Conservation (phyloP, 192 early-diverging fungal genomes). For the Backusella circina region DNA sequence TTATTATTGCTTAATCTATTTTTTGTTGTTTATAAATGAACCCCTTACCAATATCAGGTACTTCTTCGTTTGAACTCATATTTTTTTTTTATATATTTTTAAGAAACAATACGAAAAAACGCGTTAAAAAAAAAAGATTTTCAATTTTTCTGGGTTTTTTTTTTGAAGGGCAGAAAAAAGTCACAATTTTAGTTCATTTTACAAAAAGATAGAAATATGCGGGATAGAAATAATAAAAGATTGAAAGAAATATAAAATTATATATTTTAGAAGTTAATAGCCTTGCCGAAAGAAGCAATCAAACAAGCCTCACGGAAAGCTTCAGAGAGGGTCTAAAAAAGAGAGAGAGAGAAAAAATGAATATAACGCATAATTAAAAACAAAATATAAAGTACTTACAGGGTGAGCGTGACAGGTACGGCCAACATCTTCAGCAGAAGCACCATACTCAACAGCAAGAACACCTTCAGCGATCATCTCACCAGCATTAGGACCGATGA, state of each 20-base stretch:
- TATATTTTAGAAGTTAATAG: conserved; percentile 66
- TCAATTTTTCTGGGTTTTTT: background rate
- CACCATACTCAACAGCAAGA: conserved; percentile 97
- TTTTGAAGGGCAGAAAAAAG: background rate
- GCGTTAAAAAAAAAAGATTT: background rate
- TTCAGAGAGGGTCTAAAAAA: conserved; percentile 79
- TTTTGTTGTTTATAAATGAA: background rate
- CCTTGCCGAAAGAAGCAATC: conserved; percentile 78
- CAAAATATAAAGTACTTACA: conserved; percentile 23
- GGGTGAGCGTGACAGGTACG: conserved; percentile 97
- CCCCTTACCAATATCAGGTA: conserved; percentile 14
- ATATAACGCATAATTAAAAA: background rate
- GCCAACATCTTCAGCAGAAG: conserved; percentile 96
- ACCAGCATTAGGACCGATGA: conserved; percentile 97
- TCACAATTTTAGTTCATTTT: conserved; percentile 1
- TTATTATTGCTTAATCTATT: background rate
- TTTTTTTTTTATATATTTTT: background rate
- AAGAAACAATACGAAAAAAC: background rate
- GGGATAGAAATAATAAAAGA: background rate
- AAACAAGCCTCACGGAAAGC: conserved; percentile 98
- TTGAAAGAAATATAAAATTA: background rate
- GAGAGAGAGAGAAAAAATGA: background rate
- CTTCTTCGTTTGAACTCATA: background rate
- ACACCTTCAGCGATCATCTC: conserved; percentile 99
- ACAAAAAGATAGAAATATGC: background rate